phyloP scores from a whole-genome alignment of 2,329 filamentous ascomycete species.

The Diaporthe helianthi region DNA sequence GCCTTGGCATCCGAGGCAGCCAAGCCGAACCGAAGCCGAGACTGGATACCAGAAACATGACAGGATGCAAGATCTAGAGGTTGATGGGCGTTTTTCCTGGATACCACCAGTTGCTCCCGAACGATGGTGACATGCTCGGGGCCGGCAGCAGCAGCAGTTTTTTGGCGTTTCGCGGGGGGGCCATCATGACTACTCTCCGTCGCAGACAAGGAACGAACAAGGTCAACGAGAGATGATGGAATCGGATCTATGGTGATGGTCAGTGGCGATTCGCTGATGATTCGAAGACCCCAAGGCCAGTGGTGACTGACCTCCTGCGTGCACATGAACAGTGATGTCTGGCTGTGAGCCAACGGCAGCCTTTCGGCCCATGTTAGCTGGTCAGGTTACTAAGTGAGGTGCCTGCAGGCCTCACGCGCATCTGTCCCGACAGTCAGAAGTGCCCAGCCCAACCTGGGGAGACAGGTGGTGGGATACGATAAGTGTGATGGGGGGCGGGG shows the following conservation, averaged over 20 bases:
- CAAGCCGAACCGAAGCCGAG: conserved; percentile 21
- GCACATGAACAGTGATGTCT: not conserved
- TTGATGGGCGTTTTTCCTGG: not conserved
- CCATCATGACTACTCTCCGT: not conserved
- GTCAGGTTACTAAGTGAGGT: not conserved
- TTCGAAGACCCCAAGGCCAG: no score
- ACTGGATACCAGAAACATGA: not conserved
- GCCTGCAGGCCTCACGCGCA: not conserved
- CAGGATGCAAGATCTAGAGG: not conserved
- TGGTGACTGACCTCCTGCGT: conserved; percentile 11
- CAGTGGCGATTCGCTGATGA: not conserved
- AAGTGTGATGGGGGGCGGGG: no score
- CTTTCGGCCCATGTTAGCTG: conserved; percentile 20
- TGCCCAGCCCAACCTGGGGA: not conserved
- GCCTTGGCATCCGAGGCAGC: conserved; percentile 22
- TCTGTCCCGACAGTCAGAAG: not conserved
- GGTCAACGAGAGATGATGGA: conserved; percentile 4
- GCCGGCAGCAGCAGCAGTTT: not conserved
- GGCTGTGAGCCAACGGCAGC: not conserved
- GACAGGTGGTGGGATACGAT: not conserved
- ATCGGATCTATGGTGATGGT: conserved; percentile 24
- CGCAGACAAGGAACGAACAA: conserved; percentile 13
- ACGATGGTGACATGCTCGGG: conserved; percentile 34
- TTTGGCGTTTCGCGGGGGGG: conserved; percentile 36
- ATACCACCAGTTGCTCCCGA: conserved; percentile 31